These are phyloP conservation scores for Mycena leptocephala DNA, from an alignment of 768 basidiomycete genomes.

Conservation along the genomic window DNA sequence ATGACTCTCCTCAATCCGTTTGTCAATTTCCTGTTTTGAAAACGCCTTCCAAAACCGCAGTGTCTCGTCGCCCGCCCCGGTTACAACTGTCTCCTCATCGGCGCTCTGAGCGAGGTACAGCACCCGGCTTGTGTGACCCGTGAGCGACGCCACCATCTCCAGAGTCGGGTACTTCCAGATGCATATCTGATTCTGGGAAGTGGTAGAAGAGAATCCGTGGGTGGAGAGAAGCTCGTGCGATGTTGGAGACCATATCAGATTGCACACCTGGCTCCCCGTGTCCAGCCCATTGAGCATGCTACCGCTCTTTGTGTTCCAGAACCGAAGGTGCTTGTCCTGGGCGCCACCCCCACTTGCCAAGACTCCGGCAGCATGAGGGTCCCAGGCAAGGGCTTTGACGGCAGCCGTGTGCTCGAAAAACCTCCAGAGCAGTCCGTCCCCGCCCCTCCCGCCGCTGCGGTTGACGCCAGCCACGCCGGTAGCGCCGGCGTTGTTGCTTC, in stretches of 20 bases:
- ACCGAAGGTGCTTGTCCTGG: conserved; percentile 97
- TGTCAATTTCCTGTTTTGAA: conserved; percentile 73
- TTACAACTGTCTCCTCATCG: conserved; percentile 98
- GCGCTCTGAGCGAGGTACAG: conserved; percentile 97
- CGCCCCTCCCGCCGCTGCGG: conserved; percentile 43
- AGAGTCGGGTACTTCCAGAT: conserved; percentile 96
- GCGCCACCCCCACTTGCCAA: conserved; percentile 97
- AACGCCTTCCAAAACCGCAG: conserved; percentile 98
- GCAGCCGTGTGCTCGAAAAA: conserved; percentile 98
- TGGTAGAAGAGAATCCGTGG: conserved; percentile 95
- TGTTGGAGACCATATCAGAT: conserved; percentile 94
- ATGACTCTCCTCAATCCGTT: conserved; percentile 59
- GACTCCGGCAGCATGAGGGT: conserved; percentile 92
- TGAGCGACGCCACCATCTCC: conserved; percentile 94
- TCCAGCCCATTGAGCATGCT: conserved; percentile 90
- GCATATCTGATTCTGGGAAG: conserved; percentile 97
- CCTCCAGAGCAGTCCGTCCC: conserved; percentile 87
- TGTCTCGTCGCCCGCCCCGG: conserved; percentile 98
- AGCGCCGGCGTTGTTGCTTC: conserved; percentile 53
- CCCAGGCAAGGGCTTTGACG: conserved; percentile 99
- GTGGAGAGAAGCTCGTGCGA: conserved; percentile 98
- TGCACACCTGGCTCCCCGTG: conserved; percentile 98
- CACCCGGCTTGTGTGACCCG: conserved; percentile 97
- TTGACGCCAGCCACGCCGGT: conserved; percentile 40
- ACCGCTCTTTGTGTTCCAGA: conserved; percentile 96